These are phyloP conservation scores for Chaetothyriales sp. DNA, from an alignment of 2,329 filamentous ascomycete species.

Conservation along the genomic window DNA sequence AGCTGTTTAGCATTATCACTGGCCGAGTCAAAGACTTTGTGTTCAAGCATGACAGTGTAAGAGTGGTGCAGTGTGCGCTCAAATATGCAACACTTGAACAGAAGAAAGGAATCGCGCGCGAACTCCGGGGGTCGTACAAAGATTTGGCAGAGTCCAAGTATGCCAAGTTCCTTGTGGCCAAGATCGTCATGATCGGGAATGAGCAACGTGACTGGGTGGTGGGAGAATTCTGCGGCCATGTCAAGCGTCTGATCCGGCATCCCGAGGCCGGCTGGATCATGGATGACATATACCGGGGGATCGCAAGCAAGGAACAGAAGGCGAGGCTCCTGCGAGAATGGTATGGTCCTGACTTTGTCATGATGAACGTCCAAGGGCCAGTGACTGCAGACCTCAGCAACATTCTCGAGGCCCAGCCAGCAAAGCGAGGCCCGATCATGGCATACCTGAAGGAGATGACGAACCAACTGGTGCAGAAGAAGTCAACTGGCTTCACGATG, in stretches of 20 bases:
- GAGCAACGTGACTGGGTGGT: slow-evolving; percentile 82
- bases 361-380: slow-evolving; percentile 2
- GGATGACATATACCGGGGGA: slow-evolving; percentile 86
- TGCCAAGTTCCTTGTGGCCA: slow-evolving; percentile 93
- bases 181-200: slow-evolving; percentile 86
- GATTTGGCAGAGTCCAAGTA: slow-evolving; percentile 88
- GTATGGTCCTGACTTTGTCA: slow-evolving; percentile 79
- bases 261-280: slow-evolving; percentile 94
- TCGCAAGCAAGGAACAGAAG: slow-evolving; percentile 77
- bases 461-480: slow-evolving; percentile 89
- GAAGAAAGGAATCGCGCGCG: slow-evolving; percentile 69
- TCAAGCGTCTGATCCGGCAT: slow-evolving; percentile 88
- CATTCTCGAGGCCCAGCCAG: slow-evolving; percentile 64
- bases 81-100: slow-evolving; percentile 86
- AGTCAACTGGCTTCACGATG: slow-evolving; percentile 92
- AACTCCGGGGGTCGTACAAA: slow-evolving; percentile 73
- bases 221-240: slow-evolving; percentile 86
- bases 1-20: slow-evolving; percentile 83
- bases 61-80: slow-evolving; percentile 88
- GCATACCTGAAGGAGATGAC: slow-evolving; percentile 72
- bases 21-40: slow-evolving; percentile 90
- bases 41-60: slow-evolving; percentile 95
- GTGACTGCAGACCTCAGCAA: slow-evolving; percentile 52
- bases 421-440: slow-evolving; percentile 80
- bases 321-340: slow-evolving; percentile 76